Evolutionary conservation across 2,329 filamentous ascomycete species (phyloP).

Genomic region (Dactylonectria estremocensis): DNA sequence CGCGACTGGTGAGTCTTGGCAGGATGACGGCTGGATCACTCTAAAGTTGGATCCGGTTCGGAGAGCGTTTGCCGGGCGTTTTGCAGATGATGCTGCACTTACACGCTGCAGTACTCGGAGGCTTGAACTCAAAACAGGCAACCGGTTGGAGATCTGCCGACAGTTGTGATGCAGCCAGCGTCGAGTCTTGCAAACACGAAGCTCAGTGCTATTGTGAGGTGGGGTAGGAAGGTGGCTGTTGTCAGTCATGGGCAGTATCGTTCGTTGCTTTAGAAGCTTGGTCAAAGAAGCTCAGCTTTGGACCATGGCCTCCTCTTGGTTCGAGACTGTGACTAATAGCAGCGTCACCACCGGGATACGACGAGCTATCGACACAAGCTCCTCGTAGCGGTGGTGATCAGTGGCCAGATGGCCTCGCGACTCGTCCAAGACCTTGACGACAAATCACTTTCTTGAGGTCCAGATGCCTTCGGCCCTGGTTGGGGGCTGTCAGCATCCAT

Average conservation of each 20-base stretch:
- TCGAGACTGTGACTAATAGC: conserved; percentile 21
- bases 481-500: conserved; percentile 12
- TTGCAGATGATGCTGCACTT: conserved; percentile 43
- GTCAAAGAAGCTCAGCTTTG: background rate
- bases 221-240: background rate
- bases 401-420: conserved; percentile 2
- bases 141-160: background rate
- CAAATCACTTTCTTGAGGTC: conserved; percentile 7
- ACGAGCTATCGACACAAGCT: conserved; percentile 14
- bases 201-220: background rate
- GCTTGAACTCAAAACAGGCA: conserved; percentile 28
- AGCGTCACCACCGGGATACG: conserved; percentile 20
- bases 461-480: conserved; percentile 14
- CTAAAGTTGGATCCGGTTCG: conserved; percentile 3
- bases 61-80: conserved; percentile 21
- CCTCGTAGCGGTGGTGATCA: conserved; percentile 18
- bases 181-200: background rate
- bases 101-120: conserved; percentile 32
- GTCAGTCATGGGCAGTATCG: conserved; percentile 3
- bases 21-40: background rate
- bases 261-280: conserved; percentile 2
- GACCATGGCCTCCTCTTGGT: background rate
- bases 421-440: background rate
- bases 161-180: conserved; percentile 20
- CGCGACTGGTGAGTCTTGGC: conserved; percentile 11